phyloP scores from a whole-genome alignment of 495 filamentous ascomycete species.

The Halenospora varia region DNA sequence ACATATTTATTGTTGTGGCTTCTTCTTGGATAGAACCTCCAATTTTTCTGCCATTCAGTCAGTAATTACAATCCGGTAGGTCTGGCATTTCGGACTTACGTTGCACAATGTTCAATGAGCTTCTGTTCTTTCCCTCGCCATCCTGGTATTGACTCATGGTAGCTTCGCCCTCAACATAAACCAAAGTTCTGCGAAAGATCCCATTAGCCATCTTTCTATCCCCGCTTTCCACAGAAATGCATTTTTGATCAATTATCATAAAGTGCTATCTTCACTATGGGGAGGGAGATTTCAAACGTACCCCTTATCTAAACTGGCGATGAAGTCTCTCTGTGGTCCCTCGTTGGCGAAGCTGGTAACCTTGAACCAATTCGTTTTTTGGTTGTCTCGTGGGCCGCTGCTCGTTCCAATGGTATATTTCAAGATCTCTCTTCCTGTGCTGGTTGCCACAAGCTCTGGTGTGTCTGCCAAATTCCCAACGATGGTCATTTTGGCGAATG shows the following conservation, averaged over 20 bases:
- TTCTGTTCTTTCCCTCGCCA: slow-evolving; percentile 55
- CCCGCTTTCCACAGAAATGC: too few relatives aligned
- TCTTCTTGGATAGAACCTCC: slow-evolving; percentile 54
- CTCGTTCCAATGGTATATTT: slow-evolving; percentile 61
- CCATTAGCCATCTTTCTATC: background rate
- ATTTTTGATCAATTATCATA: too few relatives aligned
- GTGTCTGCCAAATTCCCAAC: slow-evolving; percentile 68
- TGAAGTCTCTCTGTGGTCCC: slow-evolving; percentile 58
- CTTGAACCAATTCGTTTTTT: slow-evolving; percentile 72
- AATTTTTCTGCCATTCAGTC: slow-evolving; percentile 42
- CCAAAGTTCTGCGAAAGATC: slow-evolving; percentile 16
- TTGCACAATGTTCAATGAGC: slow-evolving; percentile 61
- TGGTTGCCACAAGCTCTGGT: slow-evolving; percentile 65
- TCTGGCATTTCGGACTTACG: slow-evolving; percentile 45
- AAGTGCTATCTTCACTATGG: too few relatives aligned
- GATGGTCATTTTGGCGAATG: slow-evolving; percentile 51
- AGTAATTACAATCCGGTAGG: background rate
- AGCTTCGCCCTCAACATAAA: slow-evolving; percentile 69
- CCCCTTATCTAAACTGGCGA: slow-evolving; percentile 72
- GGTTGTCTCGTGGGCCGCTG: slow-evolving; percentile 54
- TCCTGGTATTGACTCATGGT: slow-evolving; percentile 57
- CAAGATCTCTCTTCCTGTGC: slow-evolving; percentile 62
- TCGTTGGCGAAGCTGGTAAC: slow-evolving; percentile 59
- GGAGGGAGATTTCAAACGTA: slow-evolving; percentile 47
- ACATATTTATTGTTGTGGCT: slow-evolving; percentile 7